Percentiles rank a stretch among this genome's conserved stretches.
Conservation (phyloP, 139 green algal genomes). For the Asterochloris erici region DNA sequence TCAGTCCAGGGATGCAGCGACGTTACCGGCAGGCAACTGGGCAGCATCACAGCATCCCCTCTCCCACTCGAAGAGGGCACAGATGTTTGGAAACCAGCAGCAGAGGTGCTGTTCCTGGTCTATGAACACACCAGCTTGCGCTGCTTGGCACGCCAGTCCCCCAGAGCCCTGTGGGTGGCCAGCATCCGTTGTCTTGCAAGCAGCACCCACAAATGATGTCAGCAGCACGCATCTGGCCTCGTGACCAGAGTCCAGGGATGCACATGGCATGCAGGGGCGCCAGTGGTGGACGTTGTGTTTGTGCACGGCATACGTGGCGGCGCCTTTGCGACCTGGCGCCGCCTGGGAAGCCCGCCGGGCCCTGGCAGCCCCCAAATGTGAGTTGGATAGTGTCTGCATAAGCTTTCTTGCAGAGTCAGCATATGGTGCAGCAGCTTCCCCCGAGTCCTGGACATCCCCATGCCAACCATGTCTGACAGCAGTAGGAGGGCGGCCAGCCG, state of each 20-base stretch:
- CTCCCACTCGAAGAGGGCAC: too few relatives aligned
- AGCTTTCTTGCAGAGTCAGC: too few relatives aligned
- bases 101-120: too few relatives aligned
- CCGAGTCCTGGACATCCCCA: background rate
- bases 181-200: background rate
- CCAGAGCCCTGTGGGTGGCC: too few relatives aligned
- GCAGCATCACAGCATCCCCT: too few relatives aligned
- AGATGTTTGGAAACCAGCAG: too few relatives aligned
- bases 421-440: background rate
- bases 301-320: constrained; percentile 86
- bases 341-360: constrained; percentile 17
- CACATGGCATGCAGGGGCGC: constrained; percentile 21
- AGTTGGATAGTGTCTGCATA: background rate
- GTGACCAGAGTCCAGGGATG: background rate
- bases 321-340: constrained; percentile 80
- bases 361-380: background rate
- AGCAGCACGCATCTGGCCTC: background rate
- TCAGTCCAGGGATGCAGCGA: too few relatives aligned
- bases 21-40: too few relatives aligned
- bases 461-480: background rate
- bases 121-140: too few relatives aligned
- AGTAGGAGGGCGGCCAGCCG: too few relatives aligned
- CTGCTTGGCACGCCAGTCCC: too few relatives aligned
- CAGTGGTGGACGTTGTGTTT: constrained; percentile 81
- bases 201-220: too few relatives aligned